Evolutionary conservation across 1,284 basidiomycete species (phyloP).

Genomic region (Trichosporon ovoides): DNA sequence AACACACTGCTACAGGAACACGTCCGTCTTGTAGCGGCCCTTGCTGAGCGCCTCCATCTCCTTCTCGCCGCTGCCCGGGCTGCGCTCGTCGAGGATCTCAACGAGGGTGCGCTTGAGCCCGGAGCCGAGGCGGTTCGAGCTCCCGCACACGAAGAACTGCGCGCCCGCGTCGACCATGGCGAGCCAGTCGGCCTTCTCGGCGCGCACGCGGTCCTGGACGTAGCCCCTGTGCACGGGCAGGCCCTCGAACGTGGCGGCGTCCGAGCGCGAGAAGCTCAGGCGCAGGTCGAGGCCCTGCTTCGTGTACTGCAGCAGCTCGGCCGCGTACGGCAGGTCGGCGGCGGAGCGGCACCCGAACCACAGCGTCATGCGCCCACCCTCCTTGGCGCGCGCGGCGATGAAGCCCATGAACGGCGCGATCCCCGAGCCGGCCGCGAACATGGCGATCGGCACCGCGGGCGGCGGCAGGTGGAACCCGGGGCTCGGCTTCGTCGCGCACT

Average conservation of each 20-base stretch:
- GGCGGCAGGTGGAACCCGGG: conserved; percentile 53
- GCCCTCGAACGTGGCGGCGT: conserved; percentile 37
- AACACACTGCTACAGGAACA: conserved; percentile 6
- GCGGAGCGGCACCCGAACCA: conserved; percentile 55
- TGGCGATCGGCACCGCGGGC: conserved; percentile 51
- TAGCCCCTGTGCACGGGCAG: conserved; percentile 40
- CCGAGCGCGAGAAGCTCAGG: conserved; percentile 52
- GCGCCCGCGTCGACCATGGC: conserved; percentile 46
- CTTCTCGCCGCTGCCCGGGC: background rate
- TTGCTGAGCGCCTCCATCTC: conserved; percentile 5
- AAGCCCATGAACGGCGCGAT: conserved; percentile 56
- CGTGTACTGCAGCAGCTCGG: conserved; percentile 52
- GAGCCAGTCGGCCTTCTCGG: conserved; percentile 49
- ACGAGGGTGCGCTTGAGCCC: background rate
- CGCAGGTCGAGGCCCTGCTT: conserved; percentile 53
- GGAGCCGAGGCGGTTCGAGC: background rate
- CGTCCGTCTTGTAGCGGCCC: conserved; percentile 11
- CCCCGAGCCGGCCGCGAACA: conserved; percentile 55
- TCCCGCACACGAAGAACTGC: conserved; percentile 54
- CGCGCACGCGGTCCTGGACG: conserved; percentile 52
- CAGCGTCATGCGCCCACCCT: conserved; percentile 51
- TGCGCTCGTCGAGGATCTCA: background rate
- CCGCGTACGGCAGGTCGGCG: conserved; percentile 53
- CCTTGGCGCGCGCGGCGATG: conserved; percentile 52
- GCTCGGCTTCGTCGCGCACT: conserved; percentile 52